Evolutionary conservation across 352 stramenopile genomes (phyloP).

Genomic region (Pythium myriotylum): DNA sequence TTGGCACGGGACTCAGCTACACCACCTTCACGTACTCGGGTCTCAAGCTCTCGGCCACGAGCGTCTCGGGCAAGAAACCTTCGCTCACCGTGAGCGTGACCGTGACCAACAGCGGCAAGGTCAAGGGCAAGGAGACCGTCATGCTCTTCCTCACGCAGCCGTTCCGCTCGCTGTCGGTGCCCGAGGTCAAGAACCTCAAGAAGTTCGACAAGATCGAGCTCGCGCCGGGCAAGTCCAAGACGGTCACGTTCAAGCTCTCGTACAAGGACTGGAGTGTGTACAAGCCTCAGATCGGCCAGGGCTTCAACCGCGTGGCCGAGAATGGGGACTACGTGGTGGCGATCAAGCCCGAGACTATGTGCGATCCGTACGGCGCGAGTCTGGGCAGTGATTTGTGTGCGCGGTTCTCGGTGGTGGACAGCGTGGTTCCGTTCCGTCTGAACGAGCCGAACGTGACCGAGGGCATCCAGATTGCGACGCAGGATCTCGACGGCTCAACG

Average conservation of each 20-base stretch:
- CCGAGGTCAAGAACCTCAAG: constrained; percentile 77
- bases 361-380: constrained; percentile 18
- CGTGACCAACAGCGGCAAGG: constrained; percentile 35
- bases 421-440: constrained; percentile 33
- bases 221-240: constrained; percentile 26
- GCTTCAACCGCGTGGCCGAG: constrained; percentile 40
- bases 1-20: constrained; percentile 66
- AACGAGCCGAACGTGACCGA: constrained; percentile 10
- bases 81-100: constrained; percentile 22
- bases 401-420: constrained; percentile 30
- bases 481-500: too few species aligned
- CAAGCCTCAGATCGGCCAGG: constrained; percentile 42
- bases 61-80: constrained; percentile 20
- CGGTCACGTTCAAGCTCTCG: constrained; percentile 49
- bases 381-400: constrained; percentile 21
- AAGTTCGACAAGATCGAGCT: constrained; percentile 68
- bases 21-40: constrained; percentile 53
- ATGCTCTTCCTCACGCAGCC: constrained; percentile 39
- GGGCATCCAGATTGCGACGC: constrained; percentile 17
- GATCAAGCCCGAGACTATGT: constrained; percentile 28
- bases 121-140: constrained; percentile 46
- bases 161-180: constrained; percentile 37
- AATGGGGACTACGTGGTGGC: constrained; percentile 58
- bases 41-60: constrained; percentile 35
- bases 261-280: constrained; percentile 60